Percentiles rank a stretch among this genome's conserved stretches.
These are phyloP conservation scores for Suhomyces vadensis DNA, from an alignment of 805 yeast species.

Conservation along the genomic window DNA sequence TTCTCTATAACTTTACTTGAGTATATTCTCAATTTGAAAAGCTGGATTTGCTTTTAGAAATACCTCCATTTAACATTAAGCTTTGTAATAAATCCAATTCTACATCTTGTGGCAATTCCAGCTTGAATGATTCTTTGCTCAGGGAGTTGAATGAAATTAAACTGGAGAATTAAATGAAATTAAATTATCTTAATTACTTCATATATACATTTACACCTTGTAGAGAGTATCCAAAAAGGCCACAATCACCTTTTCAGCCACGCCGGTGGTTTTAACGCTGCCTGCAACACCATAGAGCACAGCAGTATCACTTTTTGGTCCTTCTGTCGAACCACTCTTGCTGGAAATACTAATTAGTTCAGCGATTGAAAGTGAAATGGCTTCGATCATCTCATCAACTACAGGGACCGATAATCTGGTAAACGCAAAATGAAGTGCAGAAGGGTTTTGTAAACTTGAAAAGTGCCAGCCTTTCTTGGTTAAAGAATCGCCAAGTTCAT, in stretches of 20 bases:
- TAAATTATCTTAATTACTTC: too few relatives aligned
- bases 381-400: constrained; percentile 58
- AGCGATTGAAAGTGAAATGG: constrained; percentile 47
- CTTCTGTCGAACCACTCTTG: constrained; percentile 11
- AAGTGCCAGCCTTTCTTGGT: constrained; percentile 83
- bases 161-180: too few relatives aligned
- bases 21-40: too few relatives aligned
- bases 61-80: too few relatives aligned
- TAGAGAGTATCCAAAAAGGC: constrained; percentile 83
- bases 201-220: constrained; percentile 36
- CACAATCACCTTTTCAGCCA: constrained; percentile 76
- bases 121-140: too few relatives aligned
- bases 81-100: too few relatives aligned
- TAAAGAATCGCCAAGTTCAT: constrained; percentile 74
- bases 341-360: constrained; percentile 30
- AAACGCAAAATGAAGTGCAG: constrained; percentile 88
- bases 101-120: too few relatives aligned
- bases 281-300: constrained; percentile 97
- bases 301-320: constrained; percentile 66
- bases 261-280: constrained; percentile 76
- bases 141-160: too few relatives aligned
- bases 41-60: too few relatives aligned
- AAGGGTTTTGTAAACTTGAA: constrained; percentile 81
- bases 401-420: constrained; percentile 68
- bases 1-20: too few relatives aligned